These are phyloP conservation scores for Skeletonema tropicum DNA, from an alignment of 108 stramenopile genomes.

Conservation along the genomic window DNA sequence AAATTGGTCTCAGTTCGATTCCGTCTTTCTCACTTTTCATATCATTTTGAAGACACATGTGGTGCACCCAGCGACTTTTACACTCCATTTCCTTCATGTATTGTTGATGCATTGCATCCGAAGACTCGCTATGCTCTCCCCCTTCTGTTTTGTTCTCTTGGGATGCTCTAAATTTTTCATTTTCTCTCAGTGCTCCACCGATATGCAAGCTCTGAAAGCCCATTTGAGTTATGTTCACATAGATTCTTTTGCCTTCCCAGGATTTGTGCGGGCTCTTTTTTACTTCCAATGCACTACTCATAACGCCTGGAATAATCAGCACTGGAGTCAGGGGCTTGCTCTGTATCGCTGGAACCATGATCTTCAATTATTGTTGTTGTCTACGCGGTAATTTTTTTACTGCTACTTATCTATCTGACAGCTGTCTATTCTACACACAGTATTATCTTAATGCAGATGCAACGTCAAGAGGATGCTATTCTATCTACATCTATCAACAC, in stretches of 20 bases:
- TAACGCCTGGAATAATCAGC: constrained; percentile 47
- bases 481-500: too few relatives aligned
- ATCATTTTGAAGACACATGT: constrained; percentile 36
- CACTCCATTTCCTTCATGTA: constrained; percentile 37
- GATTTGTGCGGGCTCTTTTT: constrained; percentile 16
- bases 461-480: too few relatives aligned
- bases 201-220: constrained; percentile 31
- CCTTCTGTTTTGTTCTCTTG: not conserved
- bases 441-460: too few relatives aligned
- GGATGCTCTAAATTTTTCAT: constrained; percentile 24
- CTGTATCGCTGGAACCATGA: not conserved
- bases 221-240: constrained; percentile 28
- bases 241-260: constrained; percentile 46
- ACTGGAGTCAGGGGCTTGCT: constrained; percentile 19
- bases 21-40: constrained; percentile 42
- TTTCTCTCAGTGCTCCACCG: constrained; percentile 30
- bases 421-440: too few relatives aligned
- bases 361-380: not conserved
- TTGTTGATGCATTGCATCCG: constrained; percentile 29
- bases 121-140: not conserved
- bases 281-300: constrained; percentile 30
- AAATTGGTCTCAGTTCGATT: constrained; percentile 34
- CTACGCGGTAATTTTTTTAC: too few relatives aligned
- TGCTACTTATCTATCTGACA: too few relatives aligned
- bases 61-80: constrained; percentile 44